Conservation (phyloP, 2,329 filamentous ascomycete genomes). For the Venturia nashicola region DNA sequence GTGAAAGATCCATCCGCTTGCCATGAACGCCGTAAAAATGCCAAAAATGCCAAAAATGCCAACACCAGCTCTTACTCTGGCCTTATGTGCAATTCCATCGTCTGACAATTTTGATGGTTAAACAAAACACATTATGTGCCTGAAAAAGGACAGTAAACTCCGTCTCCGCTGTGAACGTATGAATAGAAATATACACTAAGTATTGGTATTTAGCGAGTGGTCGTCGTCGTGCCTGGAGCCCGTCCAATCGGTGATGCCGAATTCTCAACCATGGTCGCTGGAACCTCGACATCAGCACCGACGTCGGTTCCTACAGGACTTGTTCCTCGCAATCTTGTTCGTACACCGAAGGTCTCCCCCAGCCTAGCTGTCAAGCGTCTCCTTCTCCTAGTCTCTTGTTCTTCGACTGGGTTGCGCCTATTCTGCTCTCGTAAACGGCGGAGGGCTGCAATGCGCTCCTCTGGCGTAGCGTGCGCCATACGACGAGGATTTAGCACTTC, state of each 20-base stretch:
- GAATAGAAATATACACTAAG: background rate
- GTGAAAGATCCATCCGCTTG: background rate
- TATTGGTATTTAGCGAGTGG: background rate
- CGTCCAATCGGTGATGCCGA: background rate
- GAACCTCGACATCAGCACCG: background rate
- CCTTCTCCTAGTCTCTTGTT: slow-evolving; percentile 11
- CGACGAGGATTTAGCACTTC: slow-evolving; percentile 28
- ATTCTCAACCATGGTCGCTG: background rate
- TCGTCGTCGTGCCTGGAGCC: background rate
- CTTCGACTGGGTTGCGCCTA: background rate
- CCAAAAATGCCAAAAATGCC: background rate
- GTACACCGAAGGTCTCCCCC: slow-evolving; percentile 16
- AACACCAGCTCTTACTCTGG: background rate
- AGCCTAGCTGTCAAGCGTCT: slow-evolving; percentile 8
- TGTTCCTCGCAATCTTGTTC: slow-evolving; percentile 19
- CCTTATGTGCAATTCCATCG: background rate
- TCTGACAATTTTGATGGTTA: background rate
- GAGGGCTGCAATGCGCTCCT: slow-evolving; percentile 31
- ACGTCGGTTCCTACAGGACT: background rate
- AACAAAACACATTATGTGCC: background rate
- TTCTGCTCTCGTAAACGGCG: slow-evolving; percentile 20
- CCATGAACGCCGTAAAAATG: background rate
- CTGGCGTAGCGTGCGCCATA: slow-evolving; percentile 27
- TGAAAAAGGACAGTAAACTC: background rate
- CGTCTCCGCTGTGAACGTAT: background rate